phyloP scores from a whole-genome alignment of 2,329 filamentous ascomycete genomes.

The Ascochyta rabiei region DNA sequence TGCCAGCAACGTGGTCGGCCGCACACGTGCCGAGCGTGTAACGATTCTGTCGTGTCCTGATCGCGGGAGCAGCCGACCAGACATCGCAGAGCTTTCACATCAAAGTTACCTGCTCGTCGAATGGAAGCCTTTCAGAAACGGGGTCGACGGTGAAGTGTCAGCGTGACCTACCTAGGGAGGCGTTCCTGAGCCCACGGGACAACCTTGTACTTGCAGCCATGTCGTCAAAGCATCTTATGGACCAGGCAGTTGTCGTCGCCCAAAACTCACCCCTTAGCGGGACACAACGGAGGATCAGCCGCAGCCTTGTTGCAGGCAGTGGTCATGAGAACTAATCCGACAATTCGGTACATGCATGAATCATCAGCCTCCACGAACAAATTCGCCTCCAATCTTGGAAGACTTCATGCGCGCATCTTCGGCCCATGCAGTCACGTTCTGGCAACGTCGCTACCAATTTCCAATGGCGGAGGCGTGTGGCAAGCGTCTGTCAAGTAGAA shows the following conservation, averaged over 20 bases:
- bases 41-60: constrained; percentile 25
- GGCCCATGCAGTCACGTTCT: constrained; percentile 26
- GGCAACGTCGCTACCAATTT: constrained; percentile 6
- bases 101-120: background rate
- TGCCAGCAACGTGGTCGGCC: constrained; percentile 30
- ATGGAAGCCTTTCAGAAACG: background rate
- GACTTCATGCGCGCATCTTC: constrained; percentile 20
- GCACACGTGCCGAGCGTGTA: constrained; percentile 20
- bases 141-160: background rate
- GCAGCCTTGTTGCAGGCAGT: constrained; percentile 26
- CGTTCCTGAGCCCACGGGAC: constrained; percentile 6
- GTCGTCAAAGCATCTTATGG: constrained; percentile 7
- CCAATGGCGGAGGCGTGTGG: constrained; percentile 8
- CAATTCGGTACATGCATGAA: constrained; percentile 16
- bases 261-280: constrained; percentile 13
- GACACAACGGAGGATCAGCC: constrained; percentile 19
- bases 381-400: constrained; percentile 8
- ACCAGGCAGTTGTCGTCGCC: constrained; percentile 14
- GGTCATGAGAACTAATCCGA: constrained; percentile 21
- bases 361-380: background rate
- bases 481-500: constrained; percentile 15
- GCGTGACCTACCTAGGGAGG: background rate
- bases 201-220: constrained; percentile 9
- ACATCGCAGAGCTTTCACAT: constrained; percentile 3
- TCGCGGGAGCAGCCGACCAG: constrained; percentile 38